Conservation (phyloP, 179 eudicot species). For the Patellifolia procumbens region DNA sequence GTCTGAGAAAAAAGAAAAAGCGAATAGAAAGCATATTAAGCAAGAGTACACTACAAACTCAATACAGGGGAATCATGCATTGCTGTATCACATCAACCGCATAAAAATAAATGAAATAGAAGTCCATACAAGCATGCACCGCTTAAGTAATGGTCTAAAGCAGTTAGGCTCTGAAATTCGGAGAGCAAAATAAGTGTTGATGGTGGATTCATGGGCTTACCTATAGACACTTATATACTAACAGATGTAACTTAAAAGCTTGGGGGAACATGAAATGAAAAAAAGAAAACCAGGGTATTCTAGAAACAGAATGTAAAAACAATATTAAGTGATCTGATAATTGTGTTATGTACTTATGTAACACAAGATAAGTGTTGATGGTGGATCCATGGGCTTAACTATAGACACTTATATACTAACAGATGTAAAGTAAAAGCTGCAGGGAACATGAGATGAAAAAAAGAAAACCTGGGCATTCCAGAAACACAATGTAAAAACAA, state of each 20-base stretch:
- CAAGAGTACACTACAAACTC: neutral
- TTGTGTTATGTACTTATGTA: no score
- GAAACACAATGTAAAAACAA: neutral
- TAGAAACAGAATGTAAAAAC: neutral
- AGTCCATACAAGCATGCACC: neutral
- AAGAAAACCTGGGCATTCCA: neutral
- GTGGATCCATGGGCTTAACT: neutral
- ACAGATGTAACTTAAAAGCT: neutral
- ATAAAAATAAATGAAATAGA: neutral
- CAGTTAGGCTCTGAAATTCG: neutral
- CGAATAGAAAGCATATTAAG: neutral
- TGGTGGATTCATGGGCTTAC: neutral
- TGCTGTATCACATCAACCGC: neutral
- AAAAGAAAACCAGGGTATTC: neutral
- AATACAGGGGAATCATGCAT: neutral
- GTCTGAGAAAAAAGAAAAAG: slow-evolving; percentile 50
- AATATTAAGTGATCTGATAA: neutral
- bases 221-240: neutral
- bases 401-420: neutral
- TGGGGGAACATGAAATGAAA: neutral
- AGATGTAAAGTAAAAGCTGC: neutral
- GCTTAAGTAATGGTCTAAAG: neutral
- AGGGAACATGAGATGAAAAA: neutral
- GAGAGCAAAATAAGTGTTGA: neutral
- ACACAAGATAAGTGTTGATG: neutral